Conservation (phyloP, 2,329 filamentous ascomycete species). For the Curvularia lunata region DNA sequence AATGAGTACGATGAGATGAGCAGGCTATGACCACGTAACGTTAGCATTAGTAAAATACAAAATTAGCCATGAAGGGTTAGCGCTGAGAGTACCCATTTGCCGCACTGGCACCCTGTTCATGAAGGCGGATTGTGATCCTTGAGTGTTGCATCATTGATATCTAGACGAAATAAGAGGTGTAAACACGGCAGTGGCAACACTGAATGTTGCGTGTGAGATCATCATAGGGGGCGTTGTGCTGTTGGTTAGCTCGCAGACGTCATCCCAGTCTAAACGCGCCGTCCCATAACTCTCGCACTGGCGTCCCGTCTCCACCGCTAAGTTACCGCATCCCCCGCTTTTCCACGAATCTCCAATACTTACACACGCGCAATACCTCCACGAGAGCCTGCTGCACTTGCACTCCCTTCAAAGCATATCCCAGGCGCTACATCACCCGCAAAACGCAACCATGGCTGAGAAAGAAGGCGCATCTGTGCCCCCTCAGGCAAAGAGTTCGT, state of each 20-base stretch:
- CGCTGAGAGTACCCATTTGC: background rate
- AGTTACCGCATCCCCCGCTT: constrained; percentile 9
- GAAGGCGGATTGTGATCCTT: background rate
- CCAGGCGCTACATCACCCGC: background rate
- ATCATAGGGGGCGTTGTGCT: constrained; percentile 10
- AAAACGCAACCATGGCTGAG: constrained; percentile 30
- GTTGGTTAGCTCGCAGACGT: constrained; percentile 26
- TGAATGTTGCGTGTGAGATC: background rate
- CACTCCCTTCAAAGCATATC: background rate
- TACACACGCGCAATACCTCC: constrained; percentile 6
- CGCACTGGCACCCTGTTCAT: background rate
- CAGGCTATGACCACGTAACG: constrained; percentile 1
- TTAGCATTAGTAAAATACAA: constrained; percentile 7
- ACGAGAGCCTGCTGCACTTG: background rate
- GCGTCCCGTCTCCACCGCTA: constrained; percentile 5
- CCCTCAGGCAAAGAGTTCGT: constrained; percentile 54
- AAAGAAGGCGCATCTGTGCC: constrained; percentile 57
- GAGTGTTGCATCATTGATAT: background rate
- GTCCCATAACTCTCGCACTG: constrained; percentile 22
- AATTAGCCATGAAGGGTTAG: background rate
- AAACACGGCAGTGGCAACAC: background rate
- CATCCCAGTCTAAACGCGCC: constrained; percentile 23
- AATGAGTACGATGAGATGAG: constrained; percentile 13
- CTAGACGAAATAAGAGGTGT: too few species aligned
- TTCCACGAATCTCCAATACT: constrained; percentile 6